A percentile compares a stretch with the other conserved stretches of the same genome.
Evolutionary conservation across 768 basidiomycete genomes (phyloP).

Genomic region (Rhizopogon vinicolor): DNA sequence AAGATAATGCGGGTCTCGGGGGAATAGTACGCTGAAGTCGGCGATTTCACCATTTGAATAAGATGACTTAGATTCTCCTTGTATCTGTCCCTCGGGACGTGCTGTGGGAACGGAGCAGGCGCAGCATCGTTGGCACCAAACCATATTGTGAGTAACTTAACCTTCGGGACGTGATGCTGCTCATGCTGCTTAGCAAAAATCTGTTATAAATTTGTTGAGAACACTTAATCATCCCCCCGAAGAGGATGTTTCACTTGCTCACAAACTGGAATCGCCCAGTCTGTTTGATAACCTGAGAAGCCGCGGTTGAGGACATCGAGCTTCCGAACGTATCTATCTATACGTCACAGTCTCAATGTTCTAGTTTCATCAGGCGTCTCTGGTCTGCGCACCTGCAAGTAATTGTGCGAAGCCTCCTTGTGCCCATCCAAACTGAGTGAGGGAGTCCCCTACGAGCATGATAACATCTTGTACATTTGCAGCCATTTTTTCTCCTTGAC

Average conservation of each 20-base stretch:
- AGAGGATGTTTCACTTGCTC: slow-evolving; percentile 46
- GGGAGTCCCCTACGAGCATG: slow-evolving; percentile 78
- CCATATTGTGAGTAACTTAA: slow-evolving; percentile 82
- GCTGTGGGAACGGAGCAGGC: slow-evolving; percentile 59
- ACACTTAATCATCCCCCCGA: too few species aligned
- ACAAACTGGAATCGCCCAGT: slow-evolving; percentile 80
- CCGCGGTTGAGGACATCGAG: slow-evolving; percentile 88
- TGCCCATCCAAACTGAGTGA: slow-evolving; percentile 68
- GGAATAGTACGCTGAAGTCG: slow-evolving; percentile 61
- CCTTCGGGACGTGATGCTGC: slow-evolving; percentile 45
- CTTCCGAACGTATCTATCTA: slow-evolving; percentile 75
- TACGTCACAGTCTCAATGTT: not conserved
- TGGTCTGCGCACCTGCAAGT: slow-evolving; percentile 37
- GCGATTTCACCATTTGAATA: slow-evolving; percentile 56
- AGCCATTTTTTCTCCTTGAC: slow-evolving; percentile 37
- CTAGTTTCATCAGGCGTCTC: not conserved
- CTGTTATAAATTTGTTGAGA: slow-evolving; percentile 27
- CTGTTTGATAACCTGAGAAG: slow-evolving; percentile 78
- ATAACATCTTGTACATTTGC: slow-evolving; percentile 58
- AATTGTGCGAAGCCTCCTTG: slow-evolving; percentile 61
- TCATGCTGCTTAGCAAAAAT: slow-evolving; percentile 52
- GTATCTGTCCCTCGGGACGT: slow-evolving; percentile 69
- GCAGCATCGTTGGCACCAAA: slow-evolving; percentile 89
- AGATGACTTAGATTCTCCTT: slow-evolving; percentile 59
- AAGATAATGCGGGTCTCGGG: slow-evolving; percentile 73